Evolutionary conservation across 345 rosid species (phyloP), one percentile per base, ranked within the genome.

Genomic region (Hibiscus mutabilis): DNA sequence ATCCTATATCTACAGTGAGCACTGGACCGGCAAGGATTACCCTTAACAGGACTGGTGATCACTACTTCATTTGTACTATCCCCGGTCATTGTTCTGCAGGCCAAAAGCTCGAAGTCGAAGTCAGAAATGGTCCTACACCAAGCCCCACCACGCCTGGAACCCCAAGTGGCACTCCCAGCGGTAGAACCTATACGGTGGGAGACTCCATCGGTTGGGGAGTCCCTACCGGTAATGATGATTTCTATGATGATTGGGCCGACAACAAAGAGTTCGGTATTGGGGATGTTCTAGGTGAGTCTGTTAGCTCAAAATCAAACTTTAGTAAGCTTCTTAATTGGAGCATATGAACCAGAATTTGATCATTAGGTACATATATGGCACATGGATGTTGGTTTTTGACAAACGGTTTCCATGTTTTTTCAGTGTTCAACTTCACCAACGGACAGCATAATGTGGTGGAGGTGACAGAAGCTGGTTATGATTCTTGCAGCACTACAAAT

Each of bases 361-460:
- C 22, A n/a, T n/a, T n/a, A n/a, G 59, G 4, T 55, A 57, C 1
- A 0, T 62, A 10, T 18, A n/a, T n/a, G n/a, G n/a, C n/a, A n/a
- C n/a, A 24, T 63, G n/a, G 8, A 2, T 19, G 31, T 61, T 63
- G n/a, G n/a, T n/a, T n/a, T n/a, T n/a, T n/a, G n/a, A n/a, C n/a
- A n/a, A n/a, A n/a, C n/a, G n/a, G n/a, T n/a, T 6, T 8, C 9
- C 19, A 1, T 64, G 7, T 31, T 61, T 2, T 61, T 74, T 35
- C 73, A 84, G 86, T 58, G 11, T 83, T 85, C 66, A 69, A 73
- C 33, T 83, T 63, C 25, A 14, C 47, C 5, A 40, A 55, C 9
- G 85, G 80, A 60, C 6, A 70, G 5, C 84, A 85, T 63, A 49
- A 83, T 46, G 89, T 84, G 16, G 87, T 66, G 6, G 62, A 19